Conservation (phyloP, 2,329 filamentous ascomycete species). For the Paramyrothecium sp. region DNA sequence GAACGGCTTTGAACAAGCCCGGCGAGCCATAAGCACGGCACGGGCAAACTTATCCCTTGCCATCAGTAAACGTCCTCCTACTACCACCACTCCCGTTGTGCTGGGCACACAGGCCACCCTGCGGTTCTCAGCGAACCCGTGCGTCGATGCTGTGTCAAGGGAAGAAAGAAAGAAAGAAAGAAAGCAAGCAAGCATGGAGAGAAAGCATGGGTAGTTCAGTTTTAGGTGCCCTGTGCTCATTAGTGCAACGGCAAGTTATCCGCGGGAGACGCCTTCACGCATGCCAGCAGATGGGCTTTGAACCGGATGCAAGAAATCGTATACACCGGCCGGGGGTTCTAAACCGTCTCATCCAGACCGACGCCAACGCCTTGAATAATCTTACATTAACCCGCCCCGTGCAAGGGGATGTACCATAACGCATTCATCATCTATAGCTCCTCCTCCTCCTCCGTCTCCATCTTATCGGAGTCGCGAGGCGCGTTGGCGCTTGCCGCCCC, state of each 20-base stretch:
- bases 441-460: constrained; percentile 67
- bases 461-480: constrained; percentile 54
- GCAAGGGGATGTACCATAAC: not conserved
- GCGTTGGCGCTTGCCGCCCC: constrained; percentile 43
- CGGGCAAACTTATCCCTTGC: not conserved
- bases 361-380: constrained; percentile 27
- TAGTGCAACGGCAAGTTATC: not conserved
- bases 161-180: not conserved
- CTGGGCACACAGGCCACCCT: not conserved
- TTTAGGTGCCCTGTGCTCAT: not conserved
- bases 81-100: not conserved
- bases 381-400: constrained; percentile 18
- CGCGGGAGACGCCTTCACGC: not conserved
- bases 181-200: too few species aligned
- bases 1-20: too few species aligned
- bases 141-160: not conserved
- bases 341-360: constrained; percentile 23
- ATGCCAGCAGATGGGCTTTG: constrained; percentile 12
- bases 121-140: not conserved
- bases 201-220: too few species aligned
- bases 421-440: not conserved
- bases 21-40: not conserved
- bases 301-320: constrained; percentile 18
- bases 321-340: constrained; percentile 21
- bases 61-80: not conserved